Evolutionary conservation across 139 green algal species (phyloP), one percentile per base, ranked within the genome.

Genomic region (Volvox reticuliferus): DNA sequence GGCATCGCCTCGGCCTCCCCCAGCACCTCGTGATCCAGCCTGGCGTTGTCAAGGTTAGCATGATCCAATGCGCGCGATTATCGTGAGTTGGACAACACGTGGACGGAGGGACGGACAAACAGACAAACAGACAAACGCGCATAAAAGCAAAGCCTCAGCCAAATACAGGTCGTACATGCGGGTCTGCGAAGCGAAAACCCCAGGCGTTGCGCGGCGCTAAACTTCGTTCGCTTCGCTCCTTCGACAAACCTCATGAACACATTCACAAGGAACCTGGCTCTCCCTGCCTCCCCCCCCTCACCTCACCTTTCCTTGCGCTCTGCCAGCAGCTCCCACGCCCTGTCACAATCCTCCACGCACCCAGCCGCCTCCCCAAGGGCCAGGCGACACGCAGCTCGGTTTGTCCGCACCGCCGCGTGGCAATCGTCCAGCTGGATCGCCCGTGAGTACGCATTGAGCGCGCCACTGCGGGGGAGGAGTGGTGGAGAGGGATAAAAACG

Each of bases 391-490:
- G 94, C 93, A 9, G 94, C 93, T 14, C 95, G 89, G 91, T 97
- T 97, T 63, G 94, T 36, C 24, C 73, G 91, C 68, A 93, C 69
- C 1, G 93, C 78, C 2, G 92, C 63, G 3, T 92, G 32, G 71
- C 79, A 17, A 35, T 91, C 32, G 88, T 96, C 94, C 28, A 96
- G 69, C 73, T 95, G 87, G 37, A 98, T 33, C 2, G 95, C 95
- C 17, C 94, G 78, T 9, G 75, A 94, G 93, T 97, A 98, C 3
- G 95, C 95, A 77, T 96, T 94, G 21, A 96, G 55, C 0, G 96
- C 96, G 37, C 93, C 95, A 33, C 87, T 95, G 88, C 71, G 28
- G 26, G 1, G 21, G 3, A 6, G 71, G 26, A 79, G 71, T 20
- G 24, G 67, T 14, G 22, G 12, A n/a, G 18, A 30, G 26, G 1